A percentile compares a stretch with the other conserved stretches of the same genome.
These are phyloP conservation scores for Vaccinium vitisidaea DNA, from an alignment of 148 eudicot species.

Conservation along the genomic window DNA sequence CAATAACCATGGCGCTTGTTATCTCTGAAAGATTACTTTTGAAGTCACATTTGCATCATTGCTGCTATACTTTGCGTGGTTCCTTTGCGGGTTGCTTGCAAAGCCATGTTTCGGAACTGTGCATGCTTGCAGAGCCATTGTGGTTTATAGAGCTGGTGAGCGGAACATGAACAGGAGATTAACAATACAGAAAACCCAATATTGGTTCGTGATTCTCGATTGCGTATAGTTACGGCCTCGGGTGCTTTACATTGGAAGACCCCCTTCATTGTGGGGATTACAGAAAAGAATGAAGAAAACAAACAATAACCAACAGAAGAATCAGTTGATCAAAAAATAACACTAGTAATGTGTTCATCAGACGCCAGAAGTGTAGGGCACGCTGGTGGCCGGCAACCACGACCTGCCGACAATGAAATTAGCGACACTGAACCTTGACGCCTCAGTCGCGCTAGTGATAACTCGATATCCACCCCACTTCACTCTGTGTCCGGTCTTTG, in stretches of 20 bases:
- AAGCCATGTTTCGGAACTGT: not conserved
- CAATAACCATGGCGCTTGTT: not conserved
- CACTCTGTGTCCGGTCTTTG: constrained; percentile 31
- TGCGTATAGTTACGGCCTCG: too few species aligned
- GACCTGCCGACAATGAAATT: constrained; percentile 20
- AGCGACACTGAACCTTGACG: constrained; percentile 32
- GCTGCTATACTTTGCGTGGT: not conserved
- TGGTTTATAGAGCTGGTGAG: not conserved
- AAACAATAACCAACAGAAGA: not conserved
- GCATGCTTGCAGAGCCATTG: not conserved
- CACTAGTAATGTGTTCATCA: not conserved
- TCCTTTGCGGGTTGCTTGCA: not conserved
- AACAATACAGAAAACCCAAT: not conserved
- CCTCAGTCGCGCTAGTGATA: constrained; percentile 25
- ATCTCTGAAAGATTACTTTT: not conserved
- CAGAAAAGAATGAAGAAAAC: not conserved
- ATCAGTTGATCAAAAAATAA: not conserved
- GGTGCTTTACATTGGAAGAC: not conserved
- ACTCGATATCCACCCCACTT: constrained; percentile 29
- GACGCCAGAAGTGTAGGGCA: constrained; percentile 20
- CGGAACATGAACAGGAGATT: not conserved
- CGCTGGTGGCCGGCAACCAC: constrained; percentile 19
- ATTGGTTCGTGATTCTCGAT: too few species aligned
- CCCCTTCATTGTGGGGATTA: not conserved
- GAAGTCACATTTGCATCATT: not conserved